Conservation (phyloP, 257 asterid species). For the Verbascum thapsus region DNA sequence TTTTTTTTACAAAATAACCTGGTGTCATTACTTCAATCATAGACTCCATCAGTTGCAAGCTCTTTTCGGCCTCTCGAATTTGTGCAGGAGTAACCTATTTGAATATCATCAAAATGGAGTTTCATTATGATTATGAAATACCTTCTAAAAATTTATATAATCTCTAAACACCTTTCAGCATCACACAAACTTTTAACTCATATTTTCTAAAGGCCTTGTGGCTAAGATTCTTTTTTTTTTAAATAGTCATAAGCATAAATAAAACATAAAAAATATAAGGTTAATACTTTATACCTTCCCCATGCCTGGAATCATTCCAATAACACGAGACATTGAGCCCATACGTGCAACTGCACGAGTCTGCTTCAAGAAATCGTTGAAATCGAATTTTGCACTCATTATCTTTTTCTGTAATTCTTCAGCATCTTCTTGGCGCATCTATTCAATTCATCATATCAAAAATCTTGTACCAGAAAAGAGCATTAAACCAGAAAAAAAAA, state of each 20-base stretch:
- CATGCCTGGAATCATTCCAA: conserved; percentile 99
- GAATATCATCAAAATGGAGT: conserved; percentile 31
- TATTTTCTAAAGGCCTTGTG: background rate
- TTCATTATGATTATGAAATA: conserved; percentile 24
- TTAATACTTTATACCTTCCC: conserved; percentile 73
- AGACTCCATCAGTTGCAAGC: conserved; percentile 78
- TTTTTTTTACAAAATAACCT: conserved; percentile 44
- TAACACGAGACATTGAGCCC: conserved; percentile 98
- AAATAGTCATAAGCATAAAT: conserved; percentile 2
- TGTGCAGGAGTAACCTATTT: conserved; percentile 96
- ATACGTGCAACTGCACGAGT: conserved; percentile 91
- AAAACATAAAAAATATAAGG: conserved; percentile 10
- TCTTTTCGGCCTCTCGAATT: conserved; percentile 97
- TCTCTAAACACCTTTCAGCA: conserved; percentile 16
- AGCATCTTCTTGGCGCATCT: conserved; percentile 98
- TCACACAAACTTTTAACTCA: conserved; percentile 19
- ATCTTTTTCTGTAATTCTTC: conserved; percentile 96
- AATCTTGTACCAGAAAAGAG: conserved; percentile 11
- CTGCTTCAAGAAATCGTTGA: conserved; percentile 95
- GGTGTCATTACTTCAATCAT: conserved; percentile 97
- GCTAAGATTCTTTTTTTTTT: background rate
- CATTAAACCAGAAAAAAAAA: background rate
- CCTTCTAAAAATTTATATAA: conserved; percentile 16
- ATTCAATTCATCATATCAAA: conserved; percentile 29
- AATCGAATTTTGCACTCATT: conserved; percentile 96